Percentiles rank a stretch among this genome's conserved stretches.
Conservation (phyloP, 768 basidiomycete species). For the Agrocybe chaxingu region DNA sequence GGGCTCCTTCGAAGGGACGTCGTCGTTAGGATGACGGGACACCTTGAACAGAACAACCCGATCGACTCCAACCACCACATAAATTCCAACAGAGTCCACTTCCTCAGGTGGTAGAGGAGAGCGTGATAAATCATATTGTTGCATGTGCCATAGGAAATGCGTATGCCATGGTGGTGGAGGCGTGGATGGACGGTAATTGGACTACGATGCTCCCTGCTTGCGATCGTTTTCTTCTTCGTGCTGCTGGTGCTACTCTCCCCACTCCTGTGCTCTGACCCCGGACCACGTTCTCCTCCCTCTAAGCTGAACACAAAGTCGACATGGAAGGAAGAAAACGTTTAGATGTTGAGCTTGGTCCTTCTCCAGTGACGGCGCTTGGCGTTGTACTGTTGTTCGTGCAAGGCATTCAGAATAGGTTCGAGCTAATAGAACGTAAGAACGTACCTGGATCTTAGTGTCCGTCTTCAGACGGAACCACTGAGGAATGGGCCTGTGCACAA, state of each 20-base stretch:
- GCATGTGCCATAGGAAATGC: neutral
- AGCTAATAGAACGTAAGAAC: constrained; percentile 11
- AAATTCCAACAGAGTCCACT: neutral
- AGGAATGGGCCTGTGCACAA: constrained; percentile 78
- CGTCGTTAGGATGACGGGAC: no score
- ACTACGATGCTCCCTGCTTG: constrained; percentile 8
- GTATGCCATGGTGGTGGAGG: neutral
- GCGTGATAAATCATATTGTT: neutral
- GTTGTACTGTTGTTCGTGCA: constrained; percentile 59
- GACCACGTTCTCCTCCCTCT: constrained; percentile 7
- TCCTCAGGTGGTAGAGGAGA: neutral
- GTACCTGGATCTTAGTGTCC: constrained; percentile 90
- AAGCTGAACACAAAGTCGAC: constrained; percentile 10
- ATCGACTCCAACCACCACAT: neutral
- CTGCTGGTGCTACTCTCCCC: constrained; percentile 10
- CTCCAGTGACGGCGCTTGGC: constrained; percentile 99
- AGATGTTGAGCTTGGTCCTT: constrained; percentile 98
- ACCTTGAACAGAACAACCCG: neutral
- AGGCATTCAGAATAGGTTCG: neutral
- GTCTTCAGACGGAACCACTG: constrained; percentile 99
- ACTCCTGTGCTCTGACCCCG: neutral
- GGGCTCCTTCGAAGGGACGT: no score
- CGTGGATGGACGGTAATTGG: constrained; percentile 7
- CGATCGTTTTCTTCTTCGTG: constrained; percentile 5
- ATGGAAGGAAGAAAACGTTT: constrained; percentile 24